Base-by-base conservation (phyloP, 140 eudicot species). In the Senecio squalidus region DNA sequence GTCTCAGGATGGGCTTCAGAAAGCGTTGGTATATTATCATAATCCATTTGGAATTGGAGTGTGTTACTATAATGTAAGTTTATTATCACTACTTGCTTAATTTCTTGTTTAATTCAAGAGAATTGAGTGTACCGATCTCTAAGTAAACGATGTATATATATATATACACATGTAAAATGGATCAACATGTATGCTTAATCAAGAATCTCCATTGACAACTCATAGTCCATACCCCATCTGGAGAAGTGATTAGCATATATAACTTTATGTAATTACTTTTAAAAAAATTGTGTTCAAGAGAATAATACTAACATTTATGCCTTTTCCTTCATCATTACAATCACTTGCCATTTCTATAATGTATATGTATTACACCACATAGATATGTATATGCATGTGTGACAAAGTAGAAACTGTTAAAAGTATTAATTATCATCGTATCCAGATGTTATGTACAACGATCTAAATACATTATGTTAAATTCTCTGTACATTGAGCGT, bases 1-100 rank as follows among this genome's bases (percentile, higher is more conserved):
- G 96, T 86, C 78, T 91, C 98, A 17, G 96, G 95, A 79, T 87
- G 96, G 4, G 98, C 89, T 65, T 86, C 91, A 25, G 88, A 81
- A 49, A 77, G 74, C 38, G 87, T 82, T 55, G 88, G 80, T 56
- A 57, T 39, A 46, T 24, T 43, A 46, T 86, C 78, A 24, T 68
- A 69, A 77, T 86, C 96, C 91, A 85, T 85, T 38, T 49, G 39
- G 20, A 55, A 9, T 6, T 26, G 16, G 8, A 23, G 9, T 22
- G 44, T 52, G 26, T 46, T 46, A 20, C 47, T 52, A 34, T 15
- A 13, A 15, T 43, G 17, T 5, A 54, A 34, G 21, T 64, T 72
- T 45, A 26, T 39, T 18, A 33, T 0, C n/a, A 31, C 11, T 23
- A 14, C 34, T 71, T 23, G 52, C 58, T 75, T 47, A 62, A 54